Evolutionary conservation across 2,329 filamentous ascomycete species (phyloP).

Genomic region (Alternaria atra): DNA sequence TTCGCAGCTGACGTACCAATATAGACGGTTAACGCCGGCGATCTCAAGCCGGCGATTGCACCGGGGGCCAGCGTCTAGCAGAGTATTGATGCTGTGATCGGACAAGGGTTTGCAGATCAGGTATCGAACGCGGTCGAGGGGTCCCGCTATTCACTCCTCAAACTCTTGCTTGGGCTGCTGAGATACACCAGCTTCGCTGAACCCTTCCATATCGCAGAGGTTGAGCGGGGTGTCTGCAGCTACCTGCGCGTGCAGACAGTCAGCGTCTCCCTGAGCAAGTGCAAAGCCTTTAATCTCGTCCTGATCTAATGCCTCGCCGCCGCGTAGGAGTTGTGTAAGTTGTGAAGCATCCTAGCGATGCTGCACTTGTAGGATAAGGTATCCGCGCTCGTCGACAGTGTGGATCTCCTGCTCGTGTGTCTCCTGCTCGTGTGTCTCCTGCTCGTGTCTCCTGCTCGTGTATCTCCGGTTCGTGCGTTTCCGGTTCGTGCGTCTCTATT

Average conservation of each 20-base stretch:
- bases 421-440: too few species aligned
- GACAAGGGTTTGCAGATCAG: conserved; percentile 7
- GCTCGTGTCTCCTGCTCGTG: not conserved
- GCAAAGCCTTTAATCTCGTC: conserved; percentile 12
- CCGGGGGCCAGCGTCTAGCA: conserved; percentile 10
- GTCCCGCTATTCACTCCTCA: conserved; percentile 10
- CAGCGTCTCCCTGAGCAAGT: not conserved
- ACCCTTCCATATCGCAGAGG: not conserved
- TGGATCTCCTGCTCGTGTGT: not conserved
- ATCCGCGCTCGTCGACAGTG: conserved; percentile 5
- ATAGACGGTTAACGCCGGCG: conserved; percentile 13
- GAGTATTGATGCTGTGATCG: conserved; percentile 9
- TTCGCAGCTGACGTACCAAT: conserved; percentile 18
- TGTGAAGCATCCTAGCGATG: not conserved
- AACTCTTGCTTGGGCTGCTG: conserved; percentile 7
- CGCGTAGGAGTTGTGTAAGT: not conserved
- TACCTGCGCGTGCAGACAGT: conserved; percentile 4
- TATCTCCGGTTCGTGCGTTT: not conserved
- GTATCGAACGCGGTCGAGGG: conserved; percentile 5
- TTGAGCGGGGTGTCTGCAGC: not conserved
- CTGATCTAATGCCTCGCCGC: not conserved
- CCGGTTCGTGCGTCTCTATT: not conserved
- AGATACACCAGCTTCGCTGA: not conserved
- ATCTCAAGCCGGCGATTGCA: conserved; percentile 7
- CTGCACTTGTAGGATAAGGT: conserved; percentile 11